Conservation (phyloP, 495 filamentous ascomycete genomes). For the Tuber brumale region DNA sequence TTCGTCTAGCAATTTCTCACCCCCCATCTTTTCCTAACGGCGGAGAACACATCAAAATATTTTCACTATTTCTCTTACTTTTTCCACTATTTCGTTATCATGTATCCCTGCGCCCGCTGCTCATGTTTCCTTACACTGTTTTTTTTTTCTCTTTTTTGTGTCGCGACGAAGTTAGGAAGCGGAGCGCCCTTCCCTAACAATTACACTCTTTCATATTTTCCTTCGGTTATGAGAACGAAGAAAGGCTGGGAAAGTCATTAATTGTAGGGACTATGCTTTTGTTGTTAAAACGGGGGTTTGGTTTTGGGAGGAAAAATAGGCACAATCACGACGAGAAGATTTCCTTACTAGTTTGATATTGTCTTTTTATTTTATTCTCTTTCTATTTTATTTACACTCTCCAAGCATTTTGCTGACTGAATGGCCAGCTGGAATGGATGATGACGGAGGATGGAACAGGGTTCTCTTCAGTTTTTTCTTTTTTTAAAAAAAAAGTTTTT, state of each 20-base stretch:
- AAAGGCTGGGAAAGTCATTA: neutral
- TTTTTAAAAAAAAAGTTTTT: neutral
- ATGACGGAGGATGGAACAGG: neutral
- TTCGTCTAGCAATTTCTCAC: neutral
- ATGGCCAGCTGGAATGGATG: neutral
- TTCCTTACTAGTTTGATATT: neutral
- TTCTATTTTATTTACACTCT: neutral
- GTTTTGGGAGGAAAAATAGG: neutral
- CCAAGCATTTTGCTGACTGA: neutral
- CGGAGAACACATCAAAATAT: neutral
- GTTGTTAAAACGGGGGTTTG: neutral
- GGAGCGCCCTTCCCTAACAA: neutral
- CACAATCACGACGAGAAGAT: conserved; percentile 1
- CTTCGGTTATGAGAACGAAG: conserved; percentile 4
- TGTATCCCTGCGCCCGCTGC: neutral
- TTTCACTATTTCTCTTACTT: neutral
- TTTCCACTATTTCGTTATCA: neutral
- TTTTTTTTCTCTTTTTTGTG: conserved; percentile 10
- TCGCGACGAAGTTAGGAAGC: neutral
- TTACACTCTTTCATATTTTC: neutral
- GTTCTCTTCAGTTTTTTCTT: neutral
- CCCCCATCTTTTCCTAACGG: neutral
- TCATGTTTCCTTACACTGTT: neutral
- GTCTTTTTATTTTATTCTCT: neutral
- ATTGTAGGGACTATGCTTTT: conserved; percentile 2